Base-by-base conservation (phyloP, 176 grass and related monocot species). In the Triticum turgidum region DNA sequence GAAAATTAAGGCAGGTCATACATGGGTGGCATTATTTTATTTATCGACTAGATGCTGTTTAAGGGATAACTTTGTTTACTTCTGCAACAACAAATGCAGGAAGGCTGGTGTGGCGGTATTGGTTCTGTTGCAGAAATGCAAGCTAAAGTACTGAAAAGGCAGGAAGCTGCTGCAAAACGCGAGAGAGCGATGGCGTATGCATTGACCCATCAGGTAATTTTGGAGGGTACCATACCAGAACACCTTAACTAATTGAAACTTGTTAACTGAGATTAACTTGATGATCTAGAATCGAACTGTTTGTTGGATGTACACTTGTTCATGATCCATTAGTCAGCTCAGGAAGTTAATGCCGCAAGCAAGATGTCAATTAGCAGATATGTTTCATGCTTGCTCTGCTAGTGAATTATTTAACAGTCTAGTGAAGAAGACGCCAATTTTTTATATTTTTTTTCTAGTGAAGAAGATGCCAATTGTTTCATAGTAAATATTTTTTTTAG, bases 161-260 rank as follows among this genome's bases (percentile, higher is more conserved):
- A 89, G 92, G 90, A 97, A 83, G 97, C 97, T 81, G 97, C 92
- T 83, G 97, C 89, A 21, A 99, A 94, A 78, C 92, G 94, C 47
- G 97, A 99, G 78, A 89, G 97, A 92, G 97, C 97, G 66, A 99
- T 99, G 92, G 97, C 94, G 21, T 99, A 99, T 79, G 97, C 97
- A 71, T 86, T 97, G 76, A 97, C 90, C 81, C 97, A 97, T 89
- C 97, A 99, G 97, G 97, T 99, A 93, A 81, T 11, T 80, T 88
- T 85, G 63, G 58, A 80, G 14, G 45, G 37, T 39, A n/a, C 20
- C 80, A 20, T 67, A 44, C 59, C 65, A 25, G 51, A 63, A 52
- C 67, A 39, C 83, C 13, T 45, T 32, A 69, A 76, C 61, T 80
- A 76, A 73, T 27, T 37, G 41, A 33, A 54, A 73, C 12, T 54